Evolutionary conservation across 108 stramenopile genomes (phyloP).

Genomic region (Conticribra guillardii): DNA sequence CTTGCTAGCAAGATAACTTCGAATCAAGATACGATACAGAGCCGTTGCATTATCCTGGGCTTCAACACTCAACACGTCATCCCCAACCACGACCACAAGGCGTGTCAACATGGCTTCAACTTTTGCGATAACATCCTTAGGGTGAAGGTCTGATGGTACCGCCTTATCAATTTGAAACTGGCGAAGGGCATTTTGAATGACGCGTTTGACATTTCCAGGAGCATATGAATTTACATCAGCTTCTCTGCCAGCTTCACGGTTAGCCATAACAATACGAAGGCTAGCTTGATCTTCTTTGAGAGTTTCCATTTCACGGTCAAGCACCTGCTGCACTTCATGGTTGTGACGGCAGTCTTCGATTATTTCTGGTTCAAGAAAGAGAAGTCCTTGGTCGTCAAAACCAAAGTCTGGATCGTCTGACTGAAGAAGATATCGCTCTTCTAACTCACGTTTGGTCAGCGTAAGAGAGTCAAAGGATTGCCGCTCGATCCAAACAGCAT

Average conservation of each 20-base stretch:
- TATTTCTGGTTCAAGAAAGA: slow-evolving; percentile 82
- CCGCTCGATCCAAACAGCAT: slow-evolving; percentile 98
- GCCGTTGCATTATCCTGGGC: slow-evolving; percentile 96
- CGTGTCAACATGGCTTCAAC: slow-evolving; percentile 82
- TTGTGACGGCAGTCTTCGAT: slow-evolving; percentile 88
- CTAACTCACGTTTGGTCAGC: slow-evolving; percentile 79
- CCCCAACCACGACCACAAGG: slow-evolving; percentile 92
- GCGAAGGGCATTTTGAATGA: slow-evolving; percentile 91
- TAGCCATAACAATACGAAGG: slow-evolving; percentile 87
- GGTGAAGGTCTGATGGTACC: slow-evolving; percentile 88
- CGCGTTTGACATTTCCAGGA: slow-evolving; percentile 91
- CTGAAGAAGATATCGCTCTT: slow-evolving; percentile 77
- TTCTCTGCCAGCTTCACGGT: slow-evolving; percentile 89
- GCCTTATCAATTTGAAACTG: slow-evolving; percentile 91
- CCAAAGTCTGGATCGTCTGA: slow-evolving; percentile 88
- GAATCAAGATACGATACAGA: slow-evolving; percentile 90
- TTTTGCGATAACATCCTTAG: slow-evolving; percentile 78
- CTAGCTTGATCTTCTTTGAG: slow-evolving; percentile 86
- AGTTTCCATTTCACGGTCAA: slow-evolving; percentile 89
- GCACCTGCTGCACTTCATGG: slow-evolving; percentile 81
- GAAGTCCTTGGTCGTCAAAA: slow-evolving; percentile 74
- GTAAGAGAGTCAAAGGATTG: slow-evolving; percentile 92
- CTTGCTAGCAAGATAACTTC: slow-evolving; percentile 87
- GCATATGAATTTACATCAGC: slow-evolving; percentile 85
- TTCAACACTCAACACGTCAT: slow-evolving; percentile 88